phyloP scores from a whole-genome alignment of 108 stramenopile species.

The Craspedostauros australis region DNA sequence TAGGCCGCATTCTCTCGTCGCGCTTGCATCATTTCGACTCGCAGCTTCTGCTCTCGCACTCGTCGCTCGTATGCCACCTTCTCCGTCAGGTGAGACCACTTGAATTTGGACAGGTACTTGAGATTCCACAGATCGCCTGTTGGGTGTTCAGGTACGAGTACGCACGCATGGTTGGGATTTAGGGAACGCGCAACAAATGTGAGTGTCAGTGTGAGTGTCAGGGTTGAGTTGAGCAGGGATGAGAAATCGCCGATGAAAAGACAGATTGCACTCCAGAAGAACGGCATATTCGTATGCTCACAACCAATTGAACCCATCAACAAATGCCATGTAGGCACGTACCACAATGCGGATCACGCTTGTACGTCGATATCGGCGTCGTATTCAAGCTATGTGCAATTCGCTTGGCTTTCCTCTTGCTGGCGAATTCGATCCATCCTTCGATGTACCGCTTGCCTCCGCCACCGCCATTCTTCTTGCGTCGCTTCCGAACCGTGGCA shows the following conservation, averaged over 20 bases:
- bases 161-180: too few relatives aligned
- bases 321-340: not conserved
- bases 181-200: too few relatives aligned
- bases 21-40: constrained; percentile 87
- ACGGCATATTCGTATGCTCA: too few relatives aligned
- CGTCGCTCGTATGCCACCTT: constrained; percentile 95
- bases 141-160: too few relatives aligned
- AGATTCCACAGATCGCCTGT: constrained; percentile 92
- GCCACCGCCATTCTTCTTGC: constrained; percentile 58
- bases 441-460: constrained; percentile 87
- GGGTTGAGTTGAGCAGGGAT: too few relatives aligned
- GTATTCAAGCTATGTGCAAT: constrained; percentile 81
- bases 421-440: constrained; percentile 96
- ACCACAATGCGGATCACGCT: constrained; percentile 70
- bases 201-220: too few relatives aligned
- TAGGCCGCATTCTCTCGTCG: constrained; percentile 88
- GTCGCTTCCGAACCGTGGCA: constrained; percentile 62
- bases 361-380: constrained; percentile 76
- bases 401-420: constrained; percentile 80
- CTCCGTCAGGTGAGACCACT: constrained; percentile 96
- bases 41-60: constrained; percentile 84
- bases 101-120: constrained; percentile 91
- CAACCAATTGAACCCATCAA: not conserved
- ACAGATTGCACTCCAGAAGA: too few relatives aligned
- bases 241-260: too few relatives aligned